Evolutionary conservation across 768 basidiomycete species (phyloP).

Genomic region (Thelephora aurantiotincta): DNA sequence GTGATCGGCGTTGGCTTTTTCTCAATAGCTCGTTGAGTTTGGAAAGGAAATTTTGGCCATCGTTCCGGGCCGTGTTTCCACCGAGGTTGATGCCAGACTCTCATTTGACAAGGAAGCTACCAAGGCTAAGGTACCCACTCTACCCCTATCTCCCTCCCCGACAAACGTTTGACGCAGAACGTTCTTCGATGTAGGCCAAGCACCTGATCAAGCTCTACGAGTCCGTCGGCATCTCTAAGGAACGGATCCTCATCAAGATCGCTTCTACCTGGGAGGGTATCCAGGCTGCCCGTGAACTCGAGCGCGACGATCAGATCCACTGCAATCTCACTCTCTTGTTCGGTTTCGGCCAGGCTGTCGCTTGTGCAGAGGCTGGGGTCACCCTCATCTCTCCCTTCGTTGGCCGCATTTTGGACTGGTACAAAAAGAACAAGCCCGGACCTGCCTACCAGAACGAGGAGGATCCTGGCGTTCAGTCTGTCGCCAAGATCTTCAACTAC

Average conservation of each 20-base stretch:
- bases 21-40: slow-evolving; percentile 81
- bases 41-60: slow-evolving; percentile 90
- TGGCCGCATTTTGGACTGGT: slow-evolving; percentile 98
- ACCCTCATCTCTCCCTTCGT: slow-evolving; percentile 99
- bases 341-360: slow-evolving; percentile 97
- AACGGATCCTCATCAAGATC: slow-evolving; percentile 97
- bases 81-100: slow-evolving; percentile 95
- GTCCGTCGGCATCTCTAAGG: slow-evolving; percentile 84
- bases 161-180: not conserved
- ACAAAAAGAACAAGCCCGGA: slow-evolving; percentile 80
- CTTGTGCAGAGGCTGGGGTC: slow-evolving; percentile 95
- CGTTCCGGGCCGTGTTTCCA: slow-evolving; percentile 97
- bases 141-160: not conserved
- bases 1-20: slow-evolving; percentile 4
- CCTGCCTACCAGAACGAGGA: slow-evolving; percentile 81
- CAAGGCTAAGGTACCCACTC: slow-evolving; percentile 46
- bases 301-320: slow-evolving; percentile 86
- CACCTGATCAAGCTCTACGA: slow-evolving; percentile 91
- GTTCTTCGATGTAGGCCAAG: slow-evolving; percentile 35
- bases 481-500: slow-evolving; percentile 97
- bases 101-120: slow-evolving; percentile 93
- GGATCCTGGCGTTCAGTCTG: slow-evolving; percentile 93
- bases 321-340: slow-evolving; percentile 99
- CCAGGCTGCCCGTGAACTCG: slow-evolving; percentile 94
- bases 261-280: slow-evolving; percentile 99